Evolutionary conservation across 75 land plant species (phyloP).

Genomic region (Pinus taeda): DNA sequence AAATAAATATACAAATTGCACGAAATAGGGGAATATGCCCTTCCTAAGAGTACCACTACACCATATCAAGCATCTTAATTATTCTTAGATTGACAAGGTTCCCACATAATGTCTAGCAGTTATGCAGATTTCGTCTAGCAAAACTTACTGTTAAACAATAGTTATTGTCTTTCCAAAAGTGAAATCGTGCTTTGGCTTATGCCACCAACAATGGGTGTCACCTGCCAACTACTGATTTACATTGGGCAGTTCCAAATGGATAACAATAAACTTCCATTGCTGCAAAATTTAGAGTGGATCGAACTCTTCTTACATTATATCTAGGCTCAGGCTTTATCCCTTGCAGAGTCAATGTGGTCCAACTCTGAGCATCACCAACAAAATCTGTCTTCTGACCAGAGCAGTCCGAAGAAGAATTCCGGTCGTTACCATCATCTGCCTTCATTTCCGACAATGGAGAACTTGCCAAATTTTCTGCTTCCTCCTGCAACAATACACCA

Average conservation of each 20-base stretch:
- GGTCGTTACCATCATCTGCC: constrained; percentile 2
- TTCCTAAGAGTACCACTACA: neutral
- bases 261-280: neutral
- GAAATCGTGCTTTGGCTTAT: neutral
- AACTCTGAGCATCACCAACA: constrained; percentile 19
- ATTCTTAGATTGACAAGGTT: neutral
- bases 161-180: neutral
- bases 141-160: neutral
- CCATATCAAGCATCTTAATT: neutral
- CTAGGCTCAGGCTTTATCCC: constrained; percentile 83
- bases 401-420: neutral
- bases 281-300: constrained; percentile 1
- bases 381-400: constrained; percentile 2
- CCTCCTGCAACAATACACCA: constrained; percentile 3
- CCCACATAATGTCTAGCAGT: neutral
- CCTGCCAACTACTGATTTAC: constrained; percentile 1
- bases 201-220: neutral
- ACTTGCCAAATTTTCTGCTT: neutral
- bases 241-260: neutral
- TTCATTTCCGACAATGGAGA: neutral
- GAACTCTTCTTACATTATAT: constrained; percentile 46
- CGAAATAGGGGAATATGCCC: neutral
- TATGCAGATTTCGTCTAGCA: neutral
- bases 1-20: neutral
- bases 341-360: constrained; percentile 54